phyloP scores from a whole-genome alignment of 1,139 yeast species.

The Yamadazyma atlantica region DNA sequence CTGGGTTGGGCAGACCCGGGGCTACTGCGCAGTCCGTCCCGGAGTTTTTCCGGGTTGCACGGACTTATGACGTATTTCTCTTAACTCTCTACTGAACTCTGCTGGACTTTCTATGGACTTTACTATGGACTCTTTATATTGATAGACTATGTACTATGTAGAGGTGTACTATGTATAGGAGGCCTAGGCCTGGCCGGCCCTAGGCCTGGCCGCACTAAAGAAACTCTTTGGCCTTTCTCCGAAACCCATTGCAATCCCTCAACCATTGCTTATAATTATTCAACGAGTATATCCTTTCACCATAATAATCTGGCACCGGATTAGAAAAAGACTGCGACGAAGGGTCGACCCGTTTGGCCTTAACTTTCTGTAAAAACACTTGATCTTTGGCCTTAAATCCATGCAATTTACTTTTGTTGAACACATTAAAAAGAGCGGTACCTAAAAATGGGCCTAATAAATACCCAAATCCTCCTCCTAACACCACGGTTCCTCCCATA shows the following conservation, averaged over 20 bases:
- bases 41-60: too few species aligned
- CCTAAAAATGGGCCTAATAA: slow-evolving; percentile 85
- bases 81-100: too few species aligned
- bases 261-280: slow-evolving; percentile 92
- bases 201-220: too few species aligned
- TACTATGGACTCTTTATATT: too few species aligned
- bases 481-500: slow-evolving; percentile 61
- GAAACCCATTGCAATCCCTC: slow-evolving; percentile 89
- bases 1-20: too few species aligned
- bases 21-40: too few species aligned
- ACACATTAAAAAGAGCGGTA: slow-evolving; percentile 58
- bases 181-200: too few species aligned
- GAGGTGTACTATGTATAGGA: too few species aligned
- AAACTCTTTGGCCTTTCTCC: slow-evolving; percentile 81
- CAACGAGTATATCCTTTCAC: slow-evolving; percentile 88
- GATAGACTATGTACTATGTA: too few species aligned
- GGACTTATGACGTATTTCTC: too few species aligned
- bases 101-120: too few species aligned
- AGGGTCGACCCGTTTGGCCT: slow-evolving; percentile 85
- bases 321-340: slow-evolving; percentile 88
- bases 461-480: slow-evolving; percentile 78
- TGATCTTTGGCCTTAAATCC: slow-evolving; percentile 63
- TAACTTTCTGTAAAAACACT: slow-evolving; percentile 70
- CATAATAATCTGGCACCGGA: slow-evolving; percentile 97
- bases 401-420: slow-evolving; percentile 46